Conservation (phyloP, 2,329 filamentous ascomycete genomes). For the Aspergillus alliaceus region DNA sequence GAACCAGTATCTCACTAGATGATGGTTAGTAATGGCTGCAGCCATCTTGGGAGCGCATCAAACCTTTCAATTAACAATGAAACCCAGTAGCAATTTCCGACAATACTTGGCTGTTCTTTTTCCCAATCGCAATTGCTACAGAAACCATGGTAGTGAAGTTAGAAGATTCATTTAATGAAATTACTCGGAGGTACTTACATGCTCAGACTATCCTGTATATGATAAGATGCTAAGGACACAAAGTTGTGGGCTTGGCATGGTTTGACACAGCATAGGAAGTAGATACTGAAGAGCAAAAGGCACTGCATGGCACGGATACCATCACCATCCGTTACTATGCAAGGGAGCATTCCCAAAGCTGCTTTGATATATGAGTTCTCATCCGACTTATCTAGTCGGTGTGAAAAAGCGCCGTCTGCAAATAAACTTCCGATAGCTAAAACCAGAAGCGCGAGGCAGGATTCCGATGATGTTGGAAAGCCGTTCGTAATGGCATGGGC, state of each 20-base stretch:
- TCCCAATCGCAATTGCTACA: too few relatives aligned
- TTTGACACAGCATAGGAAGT: slow-evolving; percentile 2
- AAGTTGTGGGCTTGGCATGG: slow-evolving; percentile 11
- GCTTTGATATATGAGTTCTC: background rate
- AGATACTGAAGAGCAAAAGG: slow-evolving; percentile 5
- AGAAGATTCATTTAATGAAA: too few relatives aligned
- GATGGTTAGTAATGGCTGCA: background rate
- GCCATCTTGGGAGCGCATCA: too few relatives aligned
- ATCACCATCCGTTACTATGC: background rate
- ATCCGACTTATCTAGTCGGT: background rate
- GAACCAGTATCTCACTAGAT: slow-evolving; percentile 9
- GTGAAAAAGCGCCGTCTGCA: background rate
- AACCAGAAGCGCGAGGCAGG: slow-evolving; percentile 4
- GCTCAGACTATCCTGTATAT: background rate
- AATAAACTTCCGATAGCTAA: too few relatives aligned
- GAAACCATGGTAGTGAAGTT: too few relatives aligned
- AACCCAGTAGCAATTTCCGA: too few relatives aligned
- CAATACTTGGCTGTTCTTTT: too few relatives aligned
- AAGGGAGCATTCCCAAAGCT: slow-evolving; percentile 4
- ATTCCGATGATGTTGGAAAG: background rate
- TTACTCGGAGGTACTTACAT: background rate
- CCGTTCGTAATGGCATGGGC: background rate
- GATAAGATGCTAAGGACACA: slow-evolving; percentile 8
- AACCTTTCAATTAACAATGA: too few relatives aligned
- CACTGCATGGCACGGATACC: background rate